These are phyloP conservation scores for Striga hermonthica DNA, from an alignment of 305 asterid genomes.

Conservation along the genomic window DNA sequence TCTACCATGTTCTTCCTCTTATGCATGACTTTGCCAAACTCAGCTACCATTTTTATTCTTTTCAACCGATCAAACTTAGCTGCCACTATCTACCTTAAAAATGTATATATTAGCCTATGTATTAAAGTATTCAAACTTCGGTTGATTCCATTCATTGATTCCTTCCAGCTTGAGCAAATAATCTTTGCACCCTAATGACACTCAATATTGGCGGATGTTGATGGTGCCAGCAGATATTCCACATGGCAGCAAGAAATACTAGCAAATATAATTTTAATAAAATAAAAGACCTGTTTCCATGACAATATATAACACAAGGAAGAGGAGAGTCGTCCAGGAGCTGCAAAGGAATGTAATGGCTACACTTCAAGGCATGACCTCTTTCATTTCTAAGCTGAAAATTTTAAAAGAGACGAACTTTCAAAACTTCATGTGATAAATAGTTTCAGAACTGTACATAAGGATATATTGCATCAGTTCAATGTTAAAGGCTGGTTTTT, in stretches of 20 bases:
- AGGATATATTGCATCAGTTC: slow-evolving; percentile 18
- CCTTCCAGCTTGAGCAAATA: slow-evolving; percentile 4
- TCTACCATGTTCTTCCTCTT: not conserved
- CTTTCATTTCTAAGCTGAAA: slow-evolving; percentile 90
- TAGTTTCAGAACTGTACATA: slow-evolving; percentile 23
- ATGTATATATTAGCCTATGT: not conserved
- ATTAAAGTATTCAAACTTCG: not conserved
- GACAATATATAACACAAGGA: slow-evolving; percentile 98
- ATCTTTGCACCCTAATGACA: not conserved
- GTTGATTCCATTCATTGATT: slow-evolving; percentile 4
- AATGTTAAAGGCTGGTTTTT: slow-evolving; percentile 28
- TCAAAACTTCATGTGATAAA: slow-evolving; percentile 29
- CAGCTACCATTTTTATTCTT: slow-evolving; percentile 3
- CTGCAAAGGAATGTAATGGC: slow-evolving; percentile 83
- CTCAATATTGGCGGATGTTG: not conserved
- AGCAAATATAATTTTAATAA: slow-evolving; percentile 23
- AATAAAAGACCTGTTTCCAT: slow-evolving; percentile 78
- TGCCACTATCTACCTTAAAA: not conserved
- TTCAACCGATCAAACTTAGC: no score
- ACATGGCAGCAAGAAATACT: not conserved
- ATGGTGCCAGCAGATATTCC: not conserved
- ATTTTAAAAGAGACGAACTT: slow-evolving; percentile 29
- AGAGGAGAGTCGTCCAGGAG: slow-evolving; percentile 76
- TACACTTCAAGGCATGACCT: slow-evolving; percentile 85
- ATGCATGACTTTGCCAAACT: slow-evolving; percentile 8